Evolutionary conservation across 176 grass and related monocot genomes (phyloP).

Genomic region (Saccharum spontaneum): DNA sequence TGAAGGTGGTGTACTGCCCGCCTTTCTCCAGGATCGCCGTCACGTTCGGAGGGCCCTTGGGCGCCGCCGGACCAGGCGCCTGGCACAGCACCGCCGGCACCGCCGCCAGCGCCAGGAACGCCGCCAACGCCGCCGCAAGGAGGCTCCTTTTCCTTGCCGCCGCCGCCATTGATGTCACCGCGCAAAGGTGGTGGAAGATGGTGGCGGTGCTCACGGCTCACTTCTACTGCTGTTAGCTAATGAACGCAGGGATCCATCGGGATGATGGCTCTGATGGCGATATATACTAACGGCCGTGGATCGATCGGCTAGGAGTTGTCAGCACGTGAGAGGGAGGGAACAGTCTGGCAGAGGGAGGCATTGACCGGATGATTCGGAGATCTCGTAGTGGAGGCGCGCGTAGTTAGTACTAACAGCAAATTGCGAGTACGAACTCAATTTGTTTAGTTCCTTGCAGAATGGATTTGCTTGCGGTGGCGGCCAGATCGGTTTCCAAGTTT

Average conservation of each 20-base stretch:
- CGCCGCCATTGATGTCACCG: neutral
- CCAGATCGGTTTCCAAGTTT: neutral
- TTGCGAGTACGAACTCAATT: slow-evolving; percentile 6
- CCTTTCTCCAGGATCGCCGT: slow-evolving; percentile 76
- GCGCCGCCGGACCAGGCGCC: slow-evolving; percentile 18
- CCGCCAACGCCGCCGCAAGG: neutral
- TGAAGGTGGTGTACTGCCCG: slow-evolving; percentile 58
- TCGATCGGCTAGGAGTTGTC: slow-evolving; percentile 11
- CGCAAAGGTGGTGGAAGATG: neutral
- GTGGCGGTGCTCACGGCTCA: neutral
- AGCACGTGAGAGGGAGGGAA: slow-evolving; percentile 12
- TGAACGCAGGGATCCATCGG: neutral
- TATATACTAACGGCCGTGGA: slow-evolving; percentile 15
- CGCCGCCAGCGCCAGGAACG: slow-evolving; percentile 22
- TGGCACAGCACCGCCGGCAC: slow-evolving; percentile 22
- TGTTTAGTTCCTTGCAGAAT: slow-evolving; percentile 21
- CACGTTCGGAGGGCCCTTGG: slow-evolving; percentile 50
- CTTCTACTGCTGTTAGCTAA: neutral
- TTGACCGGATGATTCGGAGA: slow-evolving; percentile 36
- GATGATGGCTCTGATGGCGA: neutral
- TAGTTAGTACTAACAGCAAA: neutral
- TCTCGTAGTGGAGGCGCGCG: neutral
- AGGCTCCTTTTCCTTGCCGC: neutral
- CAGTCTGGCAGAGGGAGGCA: slow-evolving; percentile 11
- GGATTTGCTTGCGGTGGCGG: neutral